Evolutionary conservation across 768 basidiomycete species (phyloP).

Genomic region (Holtermanniella nyarrowii): DNA sequence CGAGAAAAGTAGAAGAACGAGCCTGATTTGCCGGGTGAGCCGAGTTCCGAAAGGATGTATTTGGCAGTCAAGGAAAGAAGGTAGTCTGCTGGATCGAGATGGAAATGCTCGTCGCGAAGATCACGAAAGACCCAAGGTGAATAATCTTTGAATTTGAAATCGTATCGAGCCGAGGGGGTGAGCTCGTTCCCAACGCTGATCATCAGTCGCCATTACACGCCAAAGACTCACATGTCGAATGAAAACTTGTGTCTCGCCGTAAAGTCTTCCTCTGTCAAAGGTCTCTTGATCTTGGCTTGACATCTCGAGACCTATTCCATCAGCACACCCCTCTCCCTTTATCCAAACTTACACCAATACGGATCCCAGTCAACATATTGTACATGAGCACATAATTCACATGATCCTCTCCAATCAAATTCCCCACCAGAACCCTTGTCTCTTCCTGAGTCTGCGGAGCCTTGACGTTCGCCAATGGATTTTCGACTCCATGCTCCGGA

Average conservation of each 20-base stretch:
- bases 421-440: constrained; percentile 67
- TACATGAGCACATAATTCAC: constrained; percentile 99
- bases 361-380: constrained; percentile 98
- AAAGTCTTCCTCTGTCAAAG: constrained; percentile 77
- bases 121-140: constrained; percentile 97
- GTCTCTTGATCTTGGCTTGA: constrained; percentile 85
- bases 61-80: constrained; percentile 90
- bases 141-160: constrained; percentile 99
- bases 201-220: constrained; percentile 4
- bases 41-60: constrained; percentile 95
- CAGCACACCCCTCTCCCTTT: neutral
- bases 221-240: constrained; percentile 73
- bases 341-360: constrained; percentile 64
- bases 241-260: constrained; percentile 83
- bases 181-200: constrained; percentile 91
- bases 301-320: constrained; percentile 72
- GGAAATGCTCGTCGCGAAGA: constrained; percentile 85
- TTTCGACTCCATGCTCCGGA: neutral
- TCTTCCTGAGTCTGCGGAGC: constrained; percentile 40
- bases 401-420: constrained; percentile 95
- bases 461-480: neutral
- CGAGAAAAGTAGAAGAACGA: constrained; percentile 99
- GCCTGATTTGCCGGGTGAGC: constrained; percentile 95
- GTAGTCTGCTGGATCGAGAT: constrained; percentile 94
- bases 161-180: constrained; percentile 94